Base-by-base conservation (phyloP, 192 early-diverging fungal species). In the Backusella tuberculispora region DNA sequence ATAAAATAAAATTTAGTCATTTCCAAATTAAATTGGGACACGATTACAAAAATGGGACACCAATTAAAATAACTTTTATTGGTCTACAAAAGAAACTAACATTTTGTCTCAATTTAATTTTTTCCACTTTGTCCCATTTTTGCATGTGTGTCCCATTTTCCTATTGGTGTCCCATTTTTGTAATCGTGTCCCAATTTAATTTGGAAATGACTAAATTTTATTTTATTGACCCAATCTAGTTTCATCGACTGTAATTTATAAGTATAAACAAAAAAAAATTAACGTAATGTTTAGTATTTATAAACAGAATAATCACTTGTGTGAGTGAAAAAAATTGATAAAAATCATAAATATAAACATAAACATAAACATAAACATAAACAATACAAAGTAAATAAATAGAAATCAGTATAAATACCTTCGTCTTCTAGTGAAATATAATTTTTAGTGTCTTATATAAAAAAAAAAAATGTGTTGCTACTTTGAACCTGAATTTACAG, bases 201-300 rank as follows among this genome's bases (percentile, higher is more conserved):
- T n/a, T n/a, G n/a, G n/a, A n/a, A n/a, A n/a, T n/a, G n/a, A n/a
- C n/a, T n/a, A n/a, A n/a, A n/a, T n/a, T n/a, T n/a, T n/a, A n/a
- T n/a, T n/a, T n/a, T n/a, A n/a, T n/a, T n/a, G n/a, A 24, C 19
- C 24, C 8, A 56, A 56, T n/a, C 24, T 56, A 12, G 24, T 56
- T 56, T 56, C 19, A 56, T n/a, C 24, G 50, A 56, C 50, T 56
- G 19, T 56, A 21, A 21, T 56, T 56, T 56, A 56, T n/a, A 56
- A 4, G n/a, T 24, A 56, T 9, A 21, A 56, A 56, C 50, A n/a
- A n/a, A n/a, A 56, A 10, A 21, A 21, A 21, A 2, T 56, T 56
- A 56, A 56, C 50, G 50, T 56, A 56, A 56, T 56, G 50, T 50
- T 50, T 50, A 50, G 19, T 50, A 21, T 50, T 50, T 50, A 50